phyloP scores from a whole-genome alignment of 139 green algal species.

The Chlorella sp. region DNA sequence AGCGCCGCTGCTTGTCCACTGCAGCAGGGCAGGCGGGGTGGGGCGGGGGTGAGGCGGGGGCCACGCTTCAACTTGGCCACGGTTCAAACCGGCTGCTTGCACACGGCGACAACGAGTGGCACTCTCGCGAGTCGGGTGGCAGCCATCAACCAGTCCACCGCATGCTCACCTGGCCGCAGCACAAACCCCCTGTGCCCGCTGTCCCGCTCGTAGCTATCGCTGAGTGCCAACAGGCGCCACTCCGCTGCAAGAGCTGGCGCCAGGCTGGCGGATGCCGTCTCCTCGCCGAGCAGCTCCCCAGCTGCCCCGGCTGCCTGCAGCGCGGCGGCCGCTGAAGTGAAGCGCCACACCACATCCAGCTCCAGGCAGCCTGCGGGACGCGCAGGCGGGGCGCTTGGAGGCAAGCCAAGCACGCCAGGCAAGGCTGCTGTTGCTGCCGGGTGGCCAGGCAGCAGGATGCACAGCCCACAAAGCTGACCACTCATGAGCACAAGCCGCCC shows the following conservation, averaged over 20 bases:
- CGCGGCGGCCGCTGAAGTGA: conserved; percentile 5
- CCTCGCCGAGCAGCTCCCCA: neutral
- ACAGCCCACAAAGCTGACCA: neutral
- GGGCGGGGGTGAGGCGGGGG: too few species aligned
- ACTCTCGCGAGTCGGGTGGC: too few species aligned
- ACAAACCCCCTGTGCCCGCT: conserved; percentile 28
- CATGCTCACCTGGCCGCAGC: conserved; percentile 3
- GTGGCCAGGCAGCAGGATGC: neutral
- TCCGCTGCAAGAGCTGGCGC: neutral
- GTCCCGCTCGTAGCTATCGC: conserved; percentile 28
- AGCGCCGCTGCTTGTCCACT: conserved; percentile 34
- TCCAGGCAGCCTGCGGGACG: conserved; percentile 49
- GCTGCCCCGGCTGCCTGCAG: neutral
- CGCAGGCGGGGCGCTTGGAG: neutral
- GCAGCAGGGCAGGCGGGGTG: neutral
- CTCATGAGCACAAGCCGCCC: too few species aligned
- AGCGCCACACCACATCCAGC: conserved; percentile 70
- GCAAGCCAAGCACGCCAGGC: neutral
- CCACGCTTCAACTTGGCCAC: too few species aligned
- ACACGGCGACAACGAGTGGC: too few species aligned
- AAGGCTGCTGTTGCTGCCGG: too few species aligned
- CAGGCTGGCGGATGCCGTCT: neutral
- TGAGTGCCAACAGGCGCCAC: conserved; percentile 32
- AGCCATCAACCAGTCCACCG: too few species aligned
- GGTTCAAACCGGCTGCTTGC: too few species aligned